Percentiles rank a stretch among this genome's conserved stretches.
Evolutionary conservation across 106 monocot genomes (phyloP).

Genomic region (Phalaenopsis equestris): DNA sequence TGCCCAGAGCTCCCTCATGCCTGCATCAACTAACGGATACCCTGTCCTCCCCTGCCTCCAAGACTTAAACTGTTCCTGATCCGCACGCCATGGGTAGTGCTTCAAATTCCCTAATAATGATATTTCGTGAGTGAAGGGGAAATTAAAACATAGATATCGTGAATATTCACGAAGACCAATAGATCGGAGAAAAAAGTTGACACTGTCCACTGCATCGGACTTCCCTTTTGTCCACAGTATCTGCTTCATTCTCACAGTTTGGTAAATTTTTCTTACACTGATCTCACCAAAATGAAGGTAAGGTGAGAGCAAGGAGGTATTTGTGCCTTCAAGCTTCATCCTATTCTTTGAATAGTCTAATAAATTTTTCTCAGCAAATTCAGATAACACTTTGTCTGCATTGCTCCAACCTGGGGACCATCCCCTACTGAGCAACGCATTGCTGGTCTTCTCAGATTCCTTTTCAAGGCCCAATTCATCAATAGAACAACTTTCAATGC

Average conservation of each 20-base stretch:
- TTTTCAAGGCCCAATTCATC: conserved; percentile 85
- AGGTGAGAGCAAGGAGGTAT: conserved; percentile 76
- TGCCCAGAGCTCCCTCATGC: conserved; percentile 96
- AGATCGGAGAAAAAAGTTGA: conserved; percentile 58
- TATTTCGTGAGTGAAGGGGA: conserved; percentile 78
- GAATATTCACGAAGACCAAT: conserved; percentile 88
- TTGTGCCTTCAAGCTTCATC: conserved; percentile 53
- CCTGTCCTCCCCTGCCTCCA: conserved; percentile 94
- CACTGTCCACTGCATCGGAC: conserved; percentile 45
- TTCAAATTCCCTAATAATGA: conserved; percentile 63
- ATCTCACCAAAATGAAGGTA: conserved; percentile 91
- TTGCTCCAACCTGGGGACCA: conserved; percentile 89
- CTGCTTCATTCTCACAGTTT: conserved; percentile 51
- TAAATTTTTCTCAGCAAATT: conserved; percentile 45
- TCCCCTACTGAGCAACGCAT: conserved; percentile 67
- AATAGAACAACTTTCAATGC: conserved; percentile 43
- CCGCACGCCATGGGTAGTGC: conserved; percentile 67
- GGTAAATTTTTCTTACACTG: conserved; percentile 73
- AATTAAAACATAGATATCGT: conserved; percentile 89
- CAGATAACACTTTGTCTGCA: conserved; percentile 57
- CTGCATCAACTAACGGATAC: conserved; percentile 87
- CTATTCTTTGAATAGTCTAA: conserved; percentile 46
- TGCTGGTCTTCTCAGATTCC: conserved; percentile 69
- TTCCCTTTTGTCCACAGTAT: conserved; percentile 62
- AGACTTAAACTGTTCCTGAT: conserved; percentile 54